Evolutionary conservation across 805 yeast genomes (phyloP), one percentile per base, ranked within the genome.

Genomic region (Myxozyma udenii): DNA sequence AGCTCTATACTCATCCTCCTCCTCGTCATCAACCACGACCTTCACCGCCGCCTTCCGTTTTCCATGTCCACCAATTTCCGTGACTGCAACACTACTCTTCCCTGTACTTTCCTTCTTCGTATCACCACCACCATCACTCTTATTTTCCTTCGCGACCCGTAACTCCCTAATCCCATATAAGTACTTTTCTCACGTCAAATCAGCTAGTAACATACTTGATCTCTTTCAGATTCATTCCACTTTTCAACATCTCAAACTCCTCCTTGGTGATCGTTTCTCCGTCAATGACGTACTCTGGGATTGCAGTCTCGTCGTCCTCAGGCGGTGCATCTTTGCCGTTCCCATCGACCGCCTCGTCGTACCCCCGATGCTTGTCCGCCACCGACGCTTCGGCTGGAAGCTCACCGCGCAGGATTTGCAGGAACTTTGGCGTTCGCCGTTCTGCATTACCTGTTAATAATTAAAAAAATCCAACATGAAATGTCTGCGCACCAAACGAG

Each of bases 221-320:
- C 28, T 43, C 35, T 7, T 35, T 41, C n/a, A 54, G 12, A 9
- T 25, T 30, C 36, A 37, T 47, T 3, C 58, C 58, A 12, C 41
- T 35, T 30, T 51, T 51, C 38, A 54, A 21, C 39, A 46, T 41
- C 26, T 51, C 53, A 11, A 54, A 36, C 36, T 54, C 58, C 22
- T 39, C 58, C 24, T 40, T 51, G 4, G 58, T 43, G 14, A 54
- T 41, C 6, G 45, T 43, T 25, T 45, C 50, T 11, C 55, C 58
- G 36, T 51, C 50, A 43, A 46, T 47, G 2, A 51, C 40, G 22
- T 54, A 54, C 36, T 51, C 56, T 2, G 58, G 58, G 5, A 47
- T 28, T 3, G 37, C 25, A 1, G 46, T 41, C 38, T 50, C 55
- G 22, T 48, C 53, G 18, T 46, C 50, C 18, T 47, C 49, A 21